Base-by-base conservation (phyloP, 73 alveolate genomes). In the Halteria grandinella region DNA sequence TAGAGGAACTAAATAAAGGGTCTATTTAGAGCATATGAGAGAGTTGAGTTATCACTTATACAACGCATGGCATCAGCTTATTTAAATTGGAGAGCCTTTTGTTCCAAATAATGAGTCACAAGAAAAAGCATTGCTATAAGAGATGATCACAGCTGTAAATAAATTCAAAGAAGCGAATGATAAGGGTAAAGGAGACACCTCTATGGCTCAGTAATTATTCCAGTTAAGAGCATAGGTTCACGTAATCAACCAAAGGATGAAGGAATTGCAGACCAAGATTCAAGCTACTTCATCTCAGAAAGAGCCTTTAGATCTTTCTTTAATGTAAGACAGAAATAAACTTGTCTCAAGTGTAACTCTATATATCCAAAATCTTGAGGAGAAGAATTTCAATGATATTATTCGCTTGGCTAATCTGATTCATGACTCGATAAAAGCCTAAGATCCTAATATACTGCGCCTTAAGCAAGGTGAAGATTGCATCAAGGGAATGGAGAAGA, bases 11-110 rank as follows among this genome's bases (percentile, higher is more conserved):
- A 89, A 88, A 33, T 28, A 85, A 18, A 43, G 95, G 54, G 76
- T 83, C 15, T 53, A 83, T 14, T 25, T 88, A 1, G 95, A 88
- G 31, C 64, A 93, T 33, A 39, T 88, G 24, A 69, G 93, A 49
- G 90, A 88, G 59, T 49, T 80, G 33, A 69, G 91, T 2, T 32
- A 60, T 14, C 66, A 69, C 23, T 64, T 80, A 0, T 85, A 85
- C 28, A 24, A 21, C 12, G 36, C 33, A 27, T 85, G 94, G 94
- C 73, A 55, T 66, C 21, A 23, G 39, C 18, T 53, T 25, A 53
- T 49, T 6, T 20, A 25, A 49, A 51, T 43, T 7, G 55, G 57
- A 0, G 25, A 34, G 3, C 63, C 69, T 8, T 53, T 17, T 20
- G 69, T 25, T 20, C 69, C 69, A 12, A 4, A 40, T 25, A 53